Evolutionary conservation across 2,329 filamentous ascomycete species (phyloP), one percentile per base, ranked within the genome.

Genomic region (Arachnopeziza araneosa): DNA sequence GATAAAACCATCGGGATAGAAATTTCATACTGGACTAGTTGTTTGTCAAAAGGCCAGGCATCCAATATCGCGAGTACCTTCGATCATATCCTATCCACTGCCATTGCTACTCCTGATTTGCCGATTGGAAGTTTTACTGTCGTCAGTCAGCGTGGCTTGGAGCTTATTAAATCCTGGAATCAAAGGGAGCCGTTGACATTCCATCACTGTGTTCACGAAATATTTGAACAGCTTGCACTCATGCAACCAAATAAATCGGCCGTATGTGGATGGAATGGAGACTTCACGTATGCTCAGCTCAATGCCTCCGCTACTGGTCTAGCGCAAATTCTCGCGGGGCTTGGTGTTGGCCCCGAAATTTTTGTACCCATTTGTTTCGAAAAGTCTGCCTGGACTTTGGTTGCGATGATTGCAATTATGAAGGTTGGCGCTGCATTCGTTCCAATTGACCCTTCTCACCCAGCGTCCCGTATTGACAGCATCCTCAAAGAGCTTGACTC

Each of bases 381-480:
- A 49, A 71, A 71, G 56, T 70, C 68, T 2, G 60, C 49, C 50
- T 70, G 65, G 60, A 61, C 67, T 32, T 60, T 68, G 23, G 61
- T 72, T 22, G 64, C 67, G 19, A 66, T 70, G 63, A 60, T 72
- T 23, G 67, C 60, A 52, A 63, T 72, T 2, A 52, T 69, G 30
- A 67, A 68, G 58, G 64, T 67, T 54, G 70, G 70, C 22, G 67
- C 63, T 17, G 67, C 67, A 3, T 72, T 68, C 49, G 68, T 73
- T 51, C 64, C 67, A 14, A 52, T 72, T 7, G 67, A 72, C 26
- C 54, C 57, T 12, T 30, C 52, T 1, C 48, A 62, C n/a, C 55
- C 62, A 26, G 51, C 55, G 26, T 17, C 49, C 19, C 50, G 21
- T 56, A 52, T 57, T 22, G 24, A 44, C 14, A 22, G 26, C 17